Evolutionary conservation across 2,329 filamentous ascomycete genomes (phyloP), one percentile per base, ranked within the genome.

Genomic region (Cadophora luteo-olivacea): DNA sequence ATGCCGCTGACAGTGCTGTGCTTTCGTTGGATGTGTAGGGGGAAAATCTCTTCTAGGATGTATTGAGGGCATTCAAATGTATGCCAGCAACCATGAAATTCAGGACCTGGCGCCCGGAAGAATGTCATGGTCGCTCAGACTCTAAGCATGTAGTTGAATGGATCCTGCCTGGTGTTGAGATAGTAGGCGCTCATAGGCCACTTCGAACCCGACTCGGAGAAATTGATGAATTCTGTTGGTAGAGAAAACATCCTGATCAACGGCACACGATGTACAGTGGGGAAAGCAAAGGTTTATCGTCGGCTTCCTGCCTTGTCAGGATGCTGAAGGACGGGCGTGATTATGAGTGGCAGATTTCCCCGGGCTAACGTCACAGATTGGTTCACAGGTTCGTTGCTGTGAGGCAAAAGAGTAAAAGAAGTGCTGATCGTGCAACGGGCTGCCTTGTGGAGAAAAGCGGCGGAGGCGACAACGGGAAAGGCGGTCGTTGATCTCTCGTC

Each of bases 391-490:
- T 62, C 38, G 24, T 55, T 62, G 45, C 6, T 62, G 41, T 62
- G 60, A 62, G 41, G 25, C 25, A 61, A 61, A 61, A 36, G 25
- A 29, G 36, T 48, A 58, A 58, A 58, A 58, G 36, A 25, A 41
- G 57, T 60, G 57, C 57, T 45, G 57, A 60, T 60, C 36, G 41
- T 62, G 19, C 24, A 62, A 49, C 60, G 60, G 60, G 58, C 41
- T 62, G 41, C 60, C 60, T 36, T 48, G 41, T 22, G 41, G 41
- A 32, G 60, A 33, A 62, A 51, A 36, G 29, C 60, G 29, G 25
- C 60, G 60, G 45, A 62, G 58, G 60, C 60, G 41, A 51, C 41
- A 51, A 62, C 60, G 60, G 60, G 41, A 62, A 62, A 49, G 60
- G 60, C 60, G 41, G 60, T 22, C 38, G 60, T 32, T 62, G 60